phyloP scores from a whole-genome alignment of 2,329 filamentous ascomycete genomes.

The Pseudocercospora cruenta region DNA sequence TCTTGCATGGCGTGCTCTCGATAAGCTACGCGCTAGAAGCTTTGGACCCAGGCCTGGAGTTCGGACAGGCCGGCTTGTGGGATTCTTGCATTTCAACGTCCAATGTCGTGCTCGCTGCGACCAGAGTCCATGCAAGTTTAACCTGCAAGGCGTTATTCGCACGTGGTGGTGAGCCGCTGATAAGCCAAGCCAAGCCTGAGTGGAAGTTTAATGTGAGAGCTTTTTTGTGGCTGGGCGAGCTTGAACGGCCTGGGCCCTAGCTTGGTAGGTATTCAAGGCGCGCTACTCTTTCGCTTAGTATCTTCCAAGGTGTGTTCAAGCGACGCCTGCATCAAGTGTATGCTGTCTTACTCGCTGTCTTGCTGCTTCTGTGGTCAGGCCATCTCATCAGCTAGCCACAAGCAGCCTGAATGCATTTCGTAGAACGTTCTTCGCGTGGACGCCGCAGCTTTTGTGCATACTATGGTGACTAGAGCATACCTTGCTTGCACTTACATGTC shows the following conservation, averaged over 20 bases:
- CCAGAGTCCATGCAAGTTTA: neutral
- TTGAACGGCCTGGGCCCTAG: slow-evolving; percentile 2
- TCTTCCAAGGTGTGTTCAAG: neutral
- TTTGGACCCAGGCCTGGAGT: slow-evolving; percentile 7
- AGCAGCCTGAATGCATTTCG: neutral
- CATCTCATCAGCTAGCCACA: neutral
- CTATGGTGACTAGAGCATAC: no score
- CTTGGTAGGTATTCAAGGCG: neutral
- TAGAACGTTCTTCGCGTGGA: neutral
- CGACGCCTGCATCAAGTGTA: neutral
- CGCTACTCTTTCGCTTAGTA: neutral
- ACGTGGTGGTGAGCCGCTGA: neutral
- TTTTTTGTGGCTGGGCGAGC: slow-evolving; percentile 7
- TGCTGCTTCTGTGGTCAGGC: neutral
- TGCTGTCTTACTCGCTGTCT: neutral
- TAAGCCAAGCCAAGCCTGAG: neutral
- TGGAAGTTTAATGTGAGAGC: neutral
- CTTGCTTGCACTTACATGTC: no score
- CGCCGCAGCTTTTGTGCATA: neutral
- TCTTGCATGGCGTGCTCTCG: slow-evolving; percentile 1
- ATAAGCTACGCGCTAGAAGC: neutral
- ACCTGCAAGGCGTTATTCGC: neutral
- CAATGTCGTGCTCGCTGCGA: neutral
- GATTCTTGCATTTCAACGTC: neutral
- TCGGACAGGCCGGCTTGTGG: neutral